These are phyloP conservation scores for Fusarium camptoceras DNA, from an alignment of 2,329 filamentous ascomycete species.

Conservation along the genomic window DNA sequence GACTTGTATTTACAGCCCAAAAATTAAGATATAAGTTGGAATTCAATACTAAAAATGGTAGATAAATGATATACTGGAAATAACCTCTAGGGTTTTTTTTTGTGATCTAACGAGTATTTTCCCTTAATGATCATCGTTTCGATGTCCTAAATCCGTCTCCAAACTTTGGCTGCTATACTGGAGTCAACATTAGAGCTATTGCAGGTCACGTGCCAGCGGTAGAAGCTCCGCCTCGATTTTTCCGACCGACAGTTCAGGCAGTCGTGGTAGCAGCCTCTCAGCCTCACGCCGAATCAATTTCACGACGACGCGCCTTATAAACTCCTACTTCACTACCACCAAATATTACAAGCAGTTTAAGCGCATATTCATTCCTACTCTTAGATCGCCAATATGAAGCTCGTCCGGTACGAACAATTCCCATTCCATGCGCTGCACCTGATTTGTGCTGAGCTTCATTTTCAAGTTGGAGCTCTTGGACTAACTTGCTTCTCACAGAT, in stretches of 20 bases:
- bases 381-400: slow-evolving; percentile 80
- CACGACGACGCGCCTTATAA: slow-evolving; percentile 38
- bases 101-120: neutral
- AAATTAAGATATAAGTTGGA: neutral
- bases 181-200: neutral
- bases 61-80: neutral
- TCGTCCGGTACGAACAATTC: slow-evolving; percentile 80
- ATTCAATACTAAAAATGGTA: neutral
- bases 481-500: slow-evolving; percentile 67
- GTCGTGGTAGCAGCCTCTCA: slow-evolving; percentile 45
- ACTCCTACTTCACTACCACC: slow-evolving; percentile 20
- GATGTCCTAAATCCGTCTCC: neutral
- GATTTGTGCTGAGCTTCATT: slow-evolving; percentile 39
- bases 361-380: slow-evolving; percentile 6
- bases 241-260: slow-evolving; percentile 49
- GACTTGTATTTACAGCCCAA: neutral
- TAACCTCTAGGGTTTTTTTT: neutral
- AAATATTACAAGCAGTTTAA: slow-evolving; percentile 4
- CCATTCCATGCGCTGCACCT: slow-evolving; percentile 19
- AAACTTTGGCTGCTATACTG: neutral
- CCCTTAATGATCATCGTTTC: too few species aligned
- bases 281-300: slow-evolving; percentile 45
- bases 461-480: slow-evolving; percentile 34
- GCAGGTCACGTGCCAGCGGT: slow-evolving; percentile 37
- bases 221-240: slow-evolving; percentile 47